Evolutionary conservation across 331 rosid genomes (phyloP).

Genomic region (Ulmus americana): DNA sequence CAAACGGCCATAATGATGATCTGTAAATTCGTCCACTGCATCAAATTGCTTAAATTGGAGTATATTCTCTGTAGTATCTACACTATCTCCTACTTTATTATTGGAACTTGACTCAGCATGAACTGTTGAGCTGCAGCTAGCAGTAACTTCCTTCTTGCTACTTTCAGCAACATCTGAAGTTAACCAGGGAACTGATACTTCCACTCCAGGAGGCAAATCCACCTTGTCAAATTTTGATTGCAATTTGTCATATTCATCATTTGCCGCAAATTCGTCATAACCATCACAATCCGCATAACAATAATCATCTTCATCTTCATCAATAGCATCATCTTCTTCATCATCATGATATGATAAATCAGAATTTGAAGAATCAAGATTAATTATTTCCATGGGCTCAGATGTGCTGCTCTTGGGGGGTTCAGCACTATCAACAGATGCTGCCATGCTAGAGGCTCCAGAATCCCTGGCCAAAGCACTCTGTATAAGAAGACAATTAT

Average conservation of each 20-base stretch:
- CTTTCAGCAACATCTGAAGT: conserved; percentile 24
- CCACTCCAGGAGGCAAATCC: conserved; percentile 79
- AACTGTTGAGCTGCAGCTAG: conserved; percentile 21
- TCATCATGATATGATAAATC: conserved; percentile 27
- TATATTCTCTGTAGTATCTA: conserved; percentile 18
- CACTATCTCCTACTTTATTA: conserved; percentile 24
- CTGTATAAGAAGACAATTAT: conserved; percentile 22
- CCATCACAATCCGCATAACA: conserved; percentile 31
- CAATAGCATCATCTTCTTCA: conserved; percentile 32
- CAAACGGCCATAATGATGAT: conserved; percentile 47
- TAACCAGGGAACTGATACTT: conserved; percentile 70
- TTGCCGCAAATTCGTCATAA: conserved; percentile 30
- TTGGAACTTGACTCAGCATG: conserved; percentile 41
- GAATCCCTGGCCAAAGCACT: conserved; percentile 28
- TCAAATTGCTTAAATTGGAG: conserved; percentile 55
- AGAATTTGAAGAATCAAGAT: conserved; percentile 33
- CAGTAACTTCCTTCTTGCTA: conserved; percentile 18
- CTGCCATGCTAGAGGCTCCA: conserved; percentile 34
- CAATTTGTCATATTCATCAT: conserved; percentile 39
- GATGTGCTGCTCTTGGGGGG: conserved; percentile 47
- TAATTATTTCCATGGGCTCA: conserved; percentile 36
- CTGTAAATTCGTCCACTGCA: conserved; percentile 44
- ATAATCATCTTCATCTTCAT: conserved; percentile 18
- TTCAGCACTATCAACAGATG: conserved; percentile 39
- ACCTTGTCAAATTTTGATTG: conserved; percentile 66